Base-by-base conservation (phyloP, 2,329 filamentous ascomycete genomes). In the Aspergillus texensis region DNA sequence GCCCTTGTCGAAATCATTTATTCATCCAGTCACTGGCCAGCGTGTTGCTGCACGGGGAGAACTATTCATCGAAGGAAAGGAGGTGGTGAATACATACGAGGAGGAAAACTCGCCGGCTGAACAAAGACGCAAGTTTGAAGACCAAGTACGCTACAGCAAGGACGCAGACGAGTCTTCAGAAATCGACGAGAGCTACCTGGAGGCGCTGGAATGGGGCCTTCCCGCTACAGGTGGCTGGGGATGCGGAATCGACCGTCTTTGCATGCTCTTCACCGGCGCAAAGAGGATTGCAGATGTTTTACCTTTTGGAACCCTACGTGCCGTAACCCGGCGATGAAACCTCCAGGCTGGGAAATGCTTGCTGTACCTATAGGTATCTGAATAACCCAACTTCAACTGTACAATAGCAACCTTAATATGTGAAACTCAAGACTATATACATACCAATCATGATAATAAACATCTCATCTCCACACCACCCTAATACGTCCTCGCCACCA, bases 211-310 rank as follows among this genome's bases (percentile, higher is more conserved):
- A 76, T 93, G 92, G 80, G 95, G 93, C 0, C 81, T 99, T 64
- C 95, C 95, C n/a, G 93, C 95, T 0, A 99, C 95, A 0, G 95
- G 94, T 0, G 95, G 95, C 5, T 99, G 95, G 95, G 95, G 95
- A 1, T 96, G 93, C 71, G 95, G 95, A 1, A 83, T 99, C 48
- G 95, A 99, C 79, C 84, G 95, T 59, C 82, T 99, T 58, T 90
- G 93, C 43, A 99, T 99, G 95, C 80, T 97, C 56, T 92, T 98
- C 72, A 88, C 90, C 1, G 93, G 92, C 0, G 84, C 88, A 41
- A 87, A 87, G 75, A 86, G 91, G 70, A 97, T 99, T 72, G 88
- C 87, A 45, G 94, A 98, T 78, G 93, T 94, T 21, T 80, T 98
- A 72, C 88, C 89, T 39, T 99, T 99, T 81, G 95, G 95, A 1